Evolutionary conservation across 2,329 filamentous ascomycete genomes (phyloP).

Genomic region (Byssoonygena ceratinophila): DNA sequence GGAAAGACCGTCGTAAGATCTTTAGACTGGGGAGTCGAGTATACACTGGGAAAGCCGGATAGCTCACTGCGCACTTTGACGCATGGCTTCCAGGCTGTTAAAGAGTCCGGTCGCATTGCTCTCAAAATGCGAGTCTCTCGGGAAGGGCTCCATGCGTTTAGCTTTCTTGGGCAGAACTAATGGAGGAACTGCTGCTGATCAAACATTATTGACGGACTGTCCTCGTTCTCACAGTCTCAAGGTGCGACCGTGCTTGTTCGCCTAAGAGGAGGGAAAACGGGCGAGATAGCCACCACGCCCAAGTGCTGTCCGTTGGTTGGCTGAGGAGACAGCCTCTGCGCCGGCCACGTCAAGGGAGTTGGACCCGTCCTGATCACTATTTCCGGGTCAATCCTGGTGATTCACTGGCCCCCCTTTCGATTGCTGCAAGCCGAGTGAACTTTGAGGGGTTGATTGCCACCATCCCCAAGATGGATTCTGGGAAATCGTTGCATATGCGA

Average conservation of each 20-base stretch:
- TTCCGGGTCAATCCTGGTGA: slow-evolving; percentile 12
- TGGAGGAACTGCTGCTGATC: neutral
- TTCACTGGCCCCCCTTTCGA: slow-evolving; percentile 2
- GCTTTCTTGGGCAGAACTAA: neutral
- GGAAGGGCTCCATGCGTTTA: neutral
- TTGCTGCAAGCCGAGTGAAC: slow-evolving; percentile 3
- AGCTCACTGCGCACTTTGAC: neutral
- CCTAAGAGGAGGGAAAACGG: neutral
- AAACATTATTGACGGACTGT: neutral
- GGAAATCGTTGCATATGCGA: neutral
- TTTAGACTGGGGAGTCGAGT: neutral
- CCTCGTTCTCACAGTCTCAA: neutral
- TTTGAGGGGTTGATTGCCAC: neutral
- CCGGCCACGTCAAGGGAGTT: slow-evolving; percentile 26
- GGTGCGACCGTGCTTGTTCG: neutral
- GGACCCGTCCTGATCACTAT: slow-evolving; percentile 10
- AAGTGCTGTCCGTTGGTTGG: slow-evolving; percentile 20
- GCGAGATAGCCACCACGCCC: slow-evolving; percentile 13
- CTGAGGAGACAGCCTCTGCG: slow-evolving; percentile 19
- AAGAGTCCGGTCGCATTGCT: neutral
- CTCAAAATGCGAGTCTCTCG: neutral
- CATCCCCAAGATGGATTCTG: neutral
- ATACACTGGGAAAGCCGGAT: neutral
- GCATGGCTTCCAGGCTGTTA: neutral
- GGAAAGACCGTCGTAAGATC: neutral